Evolutionary conservation across 768 basidiomycete species (phyloP), one percentile per base, ranked within the genome.

Genomic region (Artomyces pyxidatus): DNA sequence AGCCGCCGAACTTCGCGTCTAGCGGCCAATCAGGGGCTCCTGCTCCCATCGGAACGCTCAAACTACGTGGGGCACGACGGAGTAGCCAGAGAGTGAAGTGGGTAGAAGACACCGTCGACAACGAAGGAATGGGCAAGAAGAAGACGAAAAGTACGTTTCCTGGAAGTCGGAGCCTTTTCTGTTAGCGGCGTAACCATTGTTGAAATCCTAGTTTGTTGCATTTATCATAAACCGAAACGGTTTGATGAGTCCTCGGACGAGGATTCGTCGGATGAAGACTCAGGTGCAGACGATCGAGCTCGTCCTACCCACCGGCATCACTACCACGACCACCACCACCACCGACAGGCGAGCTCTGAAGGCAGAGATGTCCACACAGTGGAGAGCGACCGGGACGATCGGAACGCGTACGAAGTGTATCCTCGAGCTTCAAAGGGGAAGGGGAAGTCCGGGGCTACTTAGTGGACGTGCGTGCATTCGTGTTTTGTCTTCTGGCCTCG

Each of bases 51-150:
- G 82, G 82, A 3, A 71, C 79, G 0, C 68, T 90, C 32, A 75
- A 72, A 47, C 71, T 91, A 26, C 73, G 82, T 16, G 86, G 78
- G 17, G 75, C 63, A 9, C 69, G 75, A 6, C 44, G 61, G n/a
- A 56, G 49, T 37, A 48, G 30, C 22, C 67, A 75, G 35, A 70
- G 75, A 22, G 94, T 97, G 0, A 81, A 76, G 0, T 96, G 94
- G 94, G 76, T 68, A 19, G 85, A 90, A 16, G 85, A 81, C 47
- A 87, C 89, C 3, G 75, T 95, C 3, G 94, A 97, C 63, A 96
- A 97, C 60, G 94, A 97, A 59, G 83, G 83, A 0, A 76, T 82
- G 51, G 90, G 89, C 6, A 82, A 77, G 74, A 95, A 96, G 68
- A 89, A 86, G 54, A 91, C 90, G 25, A 97, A 97, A 70, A 92